Evolutionary conservation across 306 rosid species (phyloP), one percentile per base, ranked within the genome.

Genomic region (Lagenaria siceraria): DNA sequence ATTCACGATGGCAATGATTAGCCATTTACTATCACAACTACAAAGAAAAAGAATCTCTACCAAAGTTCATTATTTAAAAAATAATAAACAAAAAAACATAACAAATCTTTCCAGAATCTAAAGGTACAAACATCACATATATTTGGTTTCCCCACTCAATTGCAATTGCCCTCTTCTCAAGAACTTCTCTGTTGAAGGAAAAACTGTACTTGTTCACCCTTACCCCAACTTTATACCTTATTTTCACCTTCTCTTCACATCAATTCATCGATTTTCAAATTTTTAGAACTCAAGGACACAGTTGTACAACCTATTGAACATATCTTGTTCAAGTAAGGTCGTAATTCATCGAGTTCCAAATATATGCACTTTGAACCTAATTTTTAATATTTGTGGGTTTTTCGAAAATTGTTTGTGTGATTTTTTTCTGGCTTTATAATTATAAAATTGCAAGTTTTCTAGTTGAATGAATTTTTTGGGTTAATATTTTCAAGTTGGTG

Each of bases 21-120:
- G 70, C 66, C 78, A 78, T 88, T 80, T 82, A 81, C 80, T 84
- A 88, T 84, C 85, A 56, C 76, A 69, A 79, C 79, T 78, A 78
- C 53, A 43, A 69, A 69, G 75, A 42, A 69, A 69, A 75, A 68
- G 84, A 87, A 84, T 84, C 87, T 76, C 48, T 31, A 42, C 38
- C 52, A 80, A 78, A 80, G 58, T 51, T 48, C 59, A 3, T 71
- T 24, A 25, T 24, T 66, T 6, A 53, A 9, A 31, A 5, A 19
- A 60, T 2, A 13, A 60, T 22, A 13, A 60, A 27, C 3, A 64
- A 21, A 9, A 10, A 60, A 48, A 71, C 40, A 27, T 22, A 40
- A 58, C 36, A 74, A 71, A 79, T 21, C 48, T 60, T 65, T 9
- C 24, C 29, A 59, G 76, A 64, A 72, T 77, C 80, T 38, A 55